Evolutionary conservation across 495 filamentous ascomycete genomes (phyloP), one percentile per base, ranked within the genome.

Genomic region (Lophiostoma macrostomum): DNA sequence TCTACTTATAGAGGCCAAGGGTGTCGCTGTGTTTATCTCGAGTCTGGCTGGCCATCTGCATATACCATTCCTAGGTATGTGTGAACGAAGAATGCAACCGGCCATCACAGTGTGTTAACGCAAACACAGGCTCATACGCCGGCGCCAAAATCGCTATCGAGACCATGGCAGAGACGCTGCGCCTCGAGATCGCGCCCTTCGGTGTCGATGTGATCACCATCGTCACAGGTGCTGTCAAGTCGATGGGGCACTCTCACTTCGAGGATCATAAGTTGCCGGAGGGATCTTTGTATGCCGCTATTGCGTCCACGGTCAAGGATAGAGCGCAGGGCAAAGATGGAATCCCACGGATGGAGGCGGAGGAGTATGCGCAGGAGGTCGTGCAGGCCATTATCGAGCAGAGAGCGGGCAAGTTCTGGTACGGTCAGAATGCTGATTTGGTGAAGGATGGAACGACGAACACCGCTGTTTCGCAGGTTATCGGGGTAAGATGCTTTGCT

Each of bases 1-100:
- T 1, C 20, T 63, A 8, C 24, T 63, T 7, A 38, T 63, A 1
- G 29, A 58, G 28, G 35, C 43, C 1, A 56, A 56, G 22, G 53
- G 53, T 2, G 42, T 14, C 1, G 22, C 36, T 28, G 23, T 36
- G 18, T 42, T 49, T 24, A 32, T 49, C 1, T 42, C 35, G 5
- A 27, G 18, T 1, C 38, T 49, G 10, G 0, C 36, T 0, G 44
- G 53, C 1, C 37, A 56, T 35, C 36, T 38, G 7, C 38, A 39
- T 29, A 53, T 30, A 1, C 39, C 39, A 2, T 45, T 5, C 1
- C 44, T 53, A 40, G 25, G 49, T 53, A 27, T 2, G 46, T 53
- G 12, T 22, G 13, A 6, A 41, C 20, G 8, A 18, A 12, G 14
- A 7, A 4, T 1, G 6, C 20, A 30, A 28, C 5, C 3, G 10